These are phyloP conservation scores for Ophiostoma montium DNA, from an alignment of 2,329 filamentous ascomycete species.

Conservation along the genomic window DNA sequence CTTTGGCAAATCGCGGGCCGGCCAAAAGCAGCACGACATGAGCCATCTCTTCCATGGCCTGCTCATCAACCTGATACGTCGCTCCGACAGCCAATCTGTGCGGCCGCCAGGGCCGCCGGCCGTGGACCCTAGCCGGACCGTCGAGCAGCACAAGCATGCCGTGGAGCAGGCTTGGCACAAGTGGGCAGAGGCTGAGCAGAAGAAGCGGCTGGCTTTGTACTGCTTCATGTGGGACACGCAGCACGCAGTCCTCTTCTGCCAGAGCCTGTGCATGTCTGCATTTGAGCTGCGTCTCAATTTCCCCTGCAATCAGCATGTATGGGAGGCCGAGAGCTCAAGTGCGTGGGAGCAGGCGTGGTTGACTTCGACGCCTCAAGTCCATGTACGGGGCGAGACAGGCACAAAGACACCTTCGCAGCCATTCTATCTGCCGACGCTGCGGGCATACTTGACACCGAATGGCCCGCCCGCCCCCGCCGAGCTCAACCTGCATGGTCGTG, in stretches of 20 bases:
- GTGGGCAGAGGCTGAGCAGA: slow-evolving; percentile 11
- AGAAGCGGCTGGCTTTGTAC: slow-evolving; percentile 10
- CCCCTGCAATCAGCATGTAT: slow-evolving; percentile 10
- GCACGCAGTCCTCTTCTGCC: slow-evolving; percentile 13
- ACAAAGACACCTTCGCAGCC: neutral
- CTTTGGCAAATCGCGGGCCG: slow-evolving; percentile 13
- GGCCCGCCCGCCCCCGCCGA: neutral
- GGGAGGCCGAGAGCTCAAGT: slow-evolving; percentile 7
- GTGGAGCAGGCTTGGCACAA: slow-evolving; percentile 5
- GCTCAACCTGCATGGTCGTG: slow-evolving; percentile 2
- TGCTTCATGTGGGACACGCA: slow-evolving; percentile 14
- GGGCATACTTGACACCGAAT: neutral
- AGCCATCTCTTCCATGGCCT: slow-evolving; percentile 13
- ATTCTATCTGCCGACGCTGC: slow-evolving; percentile 2
- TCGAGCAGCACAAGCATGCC: neutral
- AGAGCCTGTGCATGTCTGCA: slow-evolving; percentile 14
- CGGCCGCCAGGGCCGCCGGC: slow-evolving; percentile 1
- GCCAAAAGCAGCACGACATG: slow-evolving; percentile 14
- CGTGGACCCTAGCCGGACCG: neutral
- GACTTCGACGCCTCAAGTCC: neutral
- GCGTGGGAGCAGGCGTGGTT: slow-evolving; percentile 6
- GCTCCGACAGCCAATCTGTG: slow-evolving; percentile 11
- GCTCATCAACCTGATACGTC: slow-evolving; percentile 12
- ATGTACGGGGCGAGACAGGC: neutral
- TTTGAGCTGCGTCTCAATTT: slow-evolving; percentile 12